Evolutionary conservation across 2,329 filamentous ascomycete species (phyloP), one percentile per base, ranked within the genome.

Genomic region (Metarhizium album): DNA sequence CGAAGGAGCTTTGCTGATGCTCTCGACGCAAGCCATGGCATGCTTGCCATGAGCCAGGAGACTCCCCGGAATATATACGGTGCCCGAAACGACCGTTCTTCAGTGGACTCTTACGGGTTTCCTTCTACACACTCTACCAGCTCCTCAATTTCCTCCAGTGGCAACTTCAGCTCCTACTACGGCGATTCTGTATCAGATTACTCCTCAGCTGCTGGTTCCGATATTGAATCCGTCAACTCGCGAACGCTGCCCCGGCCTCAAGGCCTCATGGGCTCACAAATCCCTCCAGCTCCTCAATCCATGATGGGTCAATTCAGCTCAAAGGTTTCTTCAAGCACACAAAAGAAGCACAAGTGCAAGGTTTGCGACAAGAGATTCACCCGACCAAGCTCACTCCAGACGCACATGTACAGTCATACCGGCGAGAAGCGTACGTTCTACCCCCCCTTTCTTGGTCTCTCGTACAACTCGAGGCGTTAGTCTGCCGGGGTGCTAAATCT

Each of bases 331-430:
- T 90, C 88, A 18, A 95, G 89, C 71, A 93, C 91, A 9, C 90
- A 96, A 66, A 97, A 97, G 82, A 97, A 97, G 77, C 93, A 97
- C 74, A 96, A 96, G 75, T 97, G 91, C 80, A 96, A 95, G 73
- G 87, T 97, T 53, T 97, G 91, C 74, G 91, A 96, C 70, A 96
- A 97, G 78, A 83, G 91, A 42, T 97, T 97, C 68, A 96, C 91
- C 2, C 81, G 91, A 50, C 91, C 91, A 1, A 95, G 90, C 64
- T 96, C 91, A 14, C 70, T 97, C 38, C 91, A 96, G 66, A 97
- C 91, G 31, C 91, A 97, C 66, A 96, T 96, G 87, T 96, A 96
- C 72, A 95, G 90, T 70, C 91, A 97, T 65, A 97, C 91, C 51
- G 91, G 91, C 65, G 91, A 97, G 70, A 97, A 97, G 74, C 91